These are phyloP conservation scores for Abrus pulchellus DNA, from an alignment of 306 rosid species.

Conservation along the genomic window DNA sequence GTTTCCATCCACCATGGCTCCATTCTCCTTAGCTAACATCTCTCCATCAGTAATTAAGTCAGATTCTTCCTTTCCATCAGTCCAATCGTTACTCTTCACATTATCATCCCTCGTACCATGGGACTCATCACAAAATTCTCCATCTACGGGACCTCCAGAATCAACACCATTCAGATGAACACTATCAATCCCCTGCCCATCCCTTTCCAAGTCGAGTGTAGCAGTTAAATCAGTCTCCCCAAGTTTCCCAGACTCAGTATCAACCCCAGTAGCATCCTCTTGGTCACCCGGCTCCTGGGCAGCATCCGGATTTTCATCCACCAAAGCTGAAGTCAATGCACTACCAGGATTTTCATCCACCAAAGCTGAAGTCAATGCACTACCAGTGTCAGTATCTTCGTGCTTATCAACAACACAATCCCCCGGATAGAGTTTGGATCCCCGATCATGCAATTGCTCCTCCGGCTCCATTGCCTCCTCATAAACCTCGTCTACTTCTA, in stretches of 20 bases:
- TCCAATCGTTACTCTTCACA: slow-evolving; percentile 42
- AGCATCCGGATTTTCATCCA: slow-evolving; percentile 49
- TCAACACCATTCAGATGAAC: slow-evolving; percentile 50
- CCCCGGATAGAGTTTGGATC: slow-evolving; percentile 3
- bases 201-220: slow-evolving; percentile 31
- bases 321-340: slow-evolving; percentile 41
- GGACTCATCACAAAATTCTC: slow-evolving; percentile 43
- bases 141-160: slow-evolving; percentile 55
- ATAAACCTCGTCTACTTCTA: slow-evolving; percentile 61
- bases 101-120: slow-evolving; percentile 37
- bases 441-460: slow-evolving; percentile 51
- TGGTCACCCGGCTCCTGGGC: slow-evolving; percentile 51
- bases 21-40: slow-evolving; percentile 46
- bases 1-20: slow-evolving; percentile 44
- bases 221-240: slow-evolving; percentile 39
- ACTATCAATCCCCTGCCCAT: slow-evolving; percentile 22
- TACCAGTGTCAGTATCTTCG: slow-evolving; percentile 1
- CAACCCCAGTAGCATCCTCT: slow-evolving; percentile 59
- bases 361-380: slow-evolving; percentile 38
- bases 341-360: slow-evolving; percentile 40
- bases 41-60: slow-evolving; percentile 50
- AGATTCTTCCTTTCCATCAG: slow-evolving; percentile 52
- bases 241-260: background rate
- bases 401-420: slow-evolving; percentile 40
- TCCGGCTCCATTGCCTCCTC: slow-evolving; percentile 63